These are phyloP conservation scores for Gracilaria caudata DNA, from an alignment of 23 red algal genomes.

Conservation along the genomic window DNA sequence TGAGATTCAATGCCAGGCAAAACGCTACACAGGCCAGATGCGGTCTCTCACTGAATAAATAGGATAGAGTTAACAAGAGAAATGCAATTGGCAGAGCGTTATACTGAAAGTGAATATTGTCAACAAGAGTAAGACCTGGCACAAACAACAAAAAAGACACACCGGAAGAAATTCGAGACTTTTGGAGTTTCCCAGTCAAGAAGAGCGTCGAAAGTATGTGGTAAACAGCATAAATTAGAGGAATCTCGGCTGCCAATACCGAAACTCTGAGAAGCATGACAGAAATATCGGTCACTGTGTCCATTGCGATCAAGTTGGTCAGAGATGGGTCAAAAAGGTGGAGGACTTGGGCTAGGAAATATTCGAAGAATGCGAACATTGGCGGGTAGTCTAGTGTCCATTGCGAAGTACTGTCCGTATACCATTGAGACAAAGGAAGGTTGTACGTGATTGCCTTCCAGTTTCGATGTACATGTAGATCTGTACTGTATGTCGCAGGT, in stretches of 20 bases:
- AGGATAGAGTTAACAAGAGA: conserved; percentile 63
- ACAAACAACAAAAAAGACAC: conserved; percentile 7
- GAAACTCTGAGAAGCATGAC: conserved; percentile 58
- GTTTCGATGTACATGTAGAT: conserved; percentile 90
- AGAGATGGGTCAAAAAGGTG: conserved; percentile 30
- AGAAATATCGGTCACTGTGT: background rate
- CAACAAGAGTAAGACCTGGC: conserved; percentile 81
- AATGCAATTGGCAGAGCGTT: conserved; percentile 75
- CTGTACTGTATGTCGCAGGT: conserved; percentile 52
- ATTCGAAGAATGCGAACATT: conserved; percentile 89
- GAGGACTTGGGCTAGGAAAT: conserved; percentile 8
- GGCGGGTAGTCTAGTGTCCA: conserved; percentile 95
- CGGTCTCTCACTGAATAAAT: conserved; percentile 15
- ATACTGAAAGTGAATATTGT: conserved; percentile 99
- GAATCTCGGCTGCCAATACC: conserved; percentile 45
- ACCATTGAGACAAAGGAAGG: conserved; percentile 77
- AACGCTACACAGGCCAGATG: conserved; percentile 31
- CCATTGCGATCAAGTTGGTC: background rate
- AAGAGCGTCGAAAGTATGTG: conserved; percentile 5
- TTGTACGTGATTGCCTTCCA: conserved; percentile 79
- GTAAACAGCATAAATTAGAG: conserved; percentile 42
- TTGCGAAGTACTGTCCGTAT: conserved; percentile 67
- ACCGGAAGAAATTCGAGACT: background rate
- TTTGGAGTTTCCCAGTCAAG: background rate
- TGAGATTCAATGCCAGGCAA: conserved; percentile 65